Evolutionary conservation across 1,284 basidiomycete species (phyloP).

Genomic region (Coniophora puteana): DNA sequence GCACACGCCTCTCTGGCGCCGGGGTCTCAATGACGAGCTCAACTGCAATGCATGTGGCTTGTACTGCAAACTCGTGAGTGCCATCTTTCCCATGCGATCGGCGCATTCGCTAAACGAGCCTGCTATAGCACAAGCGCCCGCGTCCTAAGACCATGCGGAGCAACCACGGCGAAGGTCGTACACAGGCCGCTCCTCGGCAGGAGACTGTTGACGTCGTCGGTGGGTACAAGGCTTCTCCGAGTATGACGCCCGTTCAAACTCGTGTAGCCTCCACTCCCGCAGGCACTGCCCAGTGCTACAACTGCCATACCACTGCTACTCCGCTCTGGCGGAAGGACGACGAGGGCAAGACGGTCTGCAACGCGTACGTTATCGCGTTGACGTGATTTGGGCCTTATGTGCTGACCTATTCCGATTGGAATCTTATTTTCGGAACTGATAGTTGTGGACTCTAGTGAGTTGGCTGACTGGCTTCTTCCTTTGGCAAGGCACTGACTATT

Average conservation of each 20-base stretch:
- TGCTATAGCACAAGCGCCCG: conserved; percentile 68
- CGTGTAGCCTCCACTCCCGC: conserved; percentile 25
- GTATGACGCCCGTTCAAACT: too few relatives aligned
- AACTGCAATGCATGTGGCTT: conserved; percentile 82
- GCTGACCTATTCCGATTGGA: too few relatives aligned
- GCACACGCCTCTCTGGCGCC: conserved; percentile 77
- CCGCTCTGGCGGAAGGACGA: conserved; percentile 92
- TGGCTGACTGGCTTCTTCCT: conserved; percentile 9
- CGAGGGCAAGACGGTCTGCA: conserved; percentile 89
- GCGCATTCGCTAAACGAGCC: neutral
- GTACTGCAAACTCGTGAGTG: conserved; percentile 71
- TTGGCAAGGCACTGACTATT: conserved; percentile 34
- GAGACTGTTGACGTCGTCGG: conserved; percentile 50
- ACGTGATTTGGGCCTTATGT: neutral
- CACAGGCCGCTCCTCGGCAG: conserved; percentile 53
- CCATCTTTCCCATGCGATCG: neutral
- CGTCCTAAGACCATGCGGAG: conserved; percentile 81
- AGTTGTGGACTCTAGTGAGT: conserved; percentile 55
- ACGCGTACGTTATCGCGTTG: conserved; percentile 57
- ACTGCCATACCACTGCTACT: conserved; percentile 86
- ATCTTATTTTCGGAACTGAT: too few relatives aligned
- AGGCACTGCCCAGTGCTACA: conserved; percentile 74
- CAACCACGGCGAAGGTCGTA: conserved; percentile 57
- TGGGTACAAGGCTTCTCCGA: conserved; percentile 29
- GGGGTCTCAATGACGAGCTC: conserved; percentile 78